Conservation (phyloP, 2,329 filamentous ascomycete species). For the Fusarium mundagurra region DNA sequence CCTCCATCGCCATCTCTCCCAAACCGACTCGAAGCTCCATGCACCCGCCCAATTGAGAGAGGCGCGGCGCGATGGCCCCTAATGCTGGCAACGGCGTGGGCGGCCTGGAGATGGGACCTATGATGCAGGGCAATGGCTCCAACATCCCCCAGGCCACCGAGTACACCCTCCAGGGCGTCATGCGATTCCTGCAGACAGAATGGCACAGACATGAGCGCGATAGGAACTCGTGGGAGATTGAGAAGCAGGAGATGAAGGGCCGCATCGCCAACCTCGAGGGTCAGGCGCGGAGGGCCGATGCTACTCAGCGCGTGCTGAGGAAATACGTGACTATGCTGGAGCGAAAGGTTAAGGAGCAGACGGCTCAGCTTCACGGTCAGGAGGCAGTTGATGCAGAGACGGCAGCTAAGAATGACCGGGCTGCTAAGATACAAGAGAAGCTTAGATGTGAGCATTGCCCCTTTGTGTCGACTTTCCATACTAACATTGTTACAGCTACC, state of each 20-base stretch:
- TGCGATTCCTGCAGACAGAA: constrained; percentile 99
- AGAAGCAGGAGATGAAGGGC: constrained; percentile 98
- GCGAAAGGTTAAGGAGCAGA: constrained; percentile 85
- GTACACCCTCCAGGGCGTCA: constrained; percentile 79
- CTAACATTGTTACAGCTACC: constrained; percentile 49
- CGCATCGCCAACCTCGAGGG: constrained; percentile 95
- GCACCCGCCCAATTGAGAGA: constrained; percentile 48
- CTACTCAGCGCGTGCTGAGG: constrained; percentile 86
- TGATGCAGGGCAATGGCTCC: constrained; percentile 57
- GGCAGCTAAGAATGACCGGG: constrained; percentile 62
- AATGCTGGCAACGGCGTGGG: constrained; percentile 58
- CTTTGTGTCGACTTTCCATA: neutral
- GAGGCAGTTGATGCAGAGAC: constrained; percentile 50
- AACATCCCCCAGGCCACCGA: constrained; percentile 68
- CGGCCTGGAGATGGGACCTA: constrained; percentile 57
- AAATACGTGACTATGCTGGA: constrained; percentile 93
- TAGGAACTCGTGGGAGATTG: constrained; percentile 98
- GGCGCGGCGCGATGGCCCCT: constrained; percentile 54
- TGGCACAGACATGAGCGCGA: constrained; percentile 99
- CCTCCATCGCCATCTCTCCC: constrained; percentile 26
- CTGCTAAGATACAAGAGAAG: constrained; percentile 65
- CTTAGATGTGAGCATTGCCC: constrained; percentile 57
- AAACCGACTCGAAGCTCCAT: constrained; percentile 48
- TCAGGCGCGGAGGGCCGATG: constrained; percentile 85
- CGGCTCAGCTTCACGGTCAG: constrained; percentile 71